phyloP scores from a whole-genome alignment of 2,329 filamentous ascomycete species.

The Ceratocystis diversiconidia region DNA sequence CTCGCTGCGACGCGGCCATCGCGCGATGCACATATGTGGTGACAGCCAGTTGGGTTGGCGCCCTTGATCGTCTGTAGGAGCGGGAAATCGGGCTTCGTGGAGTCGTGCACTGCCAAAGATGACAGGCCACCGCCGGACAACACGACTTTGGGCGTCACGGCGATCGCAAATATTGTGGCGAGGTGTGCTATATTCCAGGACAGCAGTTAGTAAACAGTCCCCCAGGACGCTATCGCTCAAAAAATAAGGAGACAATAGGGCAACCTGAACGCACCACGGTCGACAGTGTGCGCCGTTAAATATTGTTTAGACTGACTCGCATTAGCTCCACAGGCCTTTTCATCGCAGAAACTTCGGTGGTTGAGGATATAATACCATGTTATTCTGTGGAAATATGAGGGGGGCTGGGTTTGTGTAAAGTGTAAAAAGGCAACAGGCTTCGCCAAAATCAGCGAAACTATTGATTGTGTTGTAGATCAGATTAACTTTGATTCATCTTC shows the following conservation, averaged over 20 bases:
- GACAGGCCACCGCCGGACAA: conserved; percentile 78
- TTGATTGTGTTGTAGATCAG: not conserved
- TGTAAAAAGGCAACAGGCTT: not conserved
- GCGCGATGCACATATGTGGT: conserved; percentile 63
- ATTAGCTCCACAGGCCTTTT: conserved; percentile 1
- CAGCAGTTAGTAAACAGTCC: conserved; percentile 11
- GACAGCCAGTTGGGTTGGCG: conserved; percentile 78
- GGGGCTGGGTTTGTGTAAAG: conserved; percentile 5
- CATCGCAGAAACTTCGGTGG: not conserved
- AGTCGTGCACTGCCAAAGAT: conserved; percentile 66
- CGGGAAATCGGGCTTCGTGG: conserved; percentile 54
- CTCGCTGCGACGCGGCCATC: conserved; percentile 63
- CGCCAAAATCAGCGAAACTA: not conserved
- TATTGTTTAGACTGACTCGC: conserved; percentile 83
- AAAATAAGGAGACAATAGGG: not conserved
- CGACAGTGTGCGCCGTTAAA: conserved; percentile 78
- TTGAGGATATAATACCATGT: not conserved
- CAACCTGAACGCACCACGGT: conserved; percentile 49
- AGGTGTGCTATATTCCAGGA: conserved; percentile 48
- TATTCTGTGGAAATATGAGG: not conserved
- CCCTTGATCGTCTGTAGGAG: conserved; percentile 64
- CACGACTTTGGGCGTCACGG: conserved; percentile 57
- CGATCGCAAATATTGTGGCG: conserved; percentile 72
- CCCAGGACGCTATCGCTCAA: not conserved
- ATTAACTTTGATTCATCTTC: conserved; percentile 4